These are phyloP conservation scores for Plantago elongata DNA, from an alignment of 257 asterid genomes.

Conservation along the genomic window DNA sequence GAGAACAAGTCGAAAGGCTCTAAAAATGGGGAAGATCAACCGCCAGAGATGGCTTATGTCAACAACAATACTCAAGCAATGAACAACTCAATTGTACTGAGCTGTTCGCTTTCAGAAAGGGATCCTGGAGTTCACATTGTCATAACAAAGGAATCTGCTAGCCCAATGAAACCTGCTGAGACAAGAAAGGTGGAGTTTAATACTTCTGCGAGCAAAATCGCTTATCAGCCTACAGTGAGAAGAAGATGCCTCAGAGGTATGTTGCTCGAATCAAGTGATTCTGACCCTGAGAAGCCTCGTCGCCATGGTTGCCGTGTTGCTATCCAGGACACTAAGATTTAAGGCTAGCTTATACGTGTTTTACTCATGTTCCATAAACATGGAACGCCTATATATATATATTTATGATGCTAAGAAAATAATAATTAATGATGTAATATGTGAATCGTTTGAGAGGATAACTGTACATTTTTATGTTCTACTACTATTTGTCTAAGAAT, in stretches of 20 bases:
- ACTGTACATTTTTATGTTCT: too few relatives aligned
- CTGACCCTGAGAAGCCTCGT: slow-evolving; percentile 60
- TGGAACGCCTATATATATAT: too few relatives aligned
- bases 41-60: slow-evolving; percentile 37
- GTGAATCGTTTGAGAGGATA: too few relatives aligned
- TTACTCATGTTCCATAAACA: too few relatives aligned
- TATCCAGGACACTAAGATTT: slow-evolving; percentile 30
- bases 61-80: slow-evolving; percentile 78
- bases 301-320: slow-evolving; percentile 76
- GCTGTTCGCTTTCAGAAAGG: slow-evolving; percentile 49
- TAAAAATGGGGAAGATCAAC: slow-evolving; percentile 34
- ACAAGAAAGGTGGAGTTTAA: slow-evolving; percentile 43
- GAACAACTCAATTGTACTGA: slow-evolving; percentile 69
- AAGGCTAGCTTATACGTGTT: not conserved
- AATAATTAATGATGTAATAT: too few relatives aligned
- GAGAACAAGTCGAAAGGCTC: slow-evolving; percentile 24
- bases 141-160: slow-evolving; percentile 29
- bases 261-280: slow-evolving; percentile 65
- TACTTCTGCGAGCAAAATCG: slow-evolving; percentile 35
- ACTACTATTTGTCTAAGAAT: too few relatives aligned
- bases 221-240: slow-evolving; percentile 50
- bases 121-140: slow-evolving; percentile 70
- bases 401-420: too few relatives aligned
- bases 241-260: slow-evolving; percentile 82
- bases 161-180: slow-evolving; percentile 20